Base-by-base conservation (phyloP, 192 early-diverging fungal genomes). In the Podila epicladia region DNA sequence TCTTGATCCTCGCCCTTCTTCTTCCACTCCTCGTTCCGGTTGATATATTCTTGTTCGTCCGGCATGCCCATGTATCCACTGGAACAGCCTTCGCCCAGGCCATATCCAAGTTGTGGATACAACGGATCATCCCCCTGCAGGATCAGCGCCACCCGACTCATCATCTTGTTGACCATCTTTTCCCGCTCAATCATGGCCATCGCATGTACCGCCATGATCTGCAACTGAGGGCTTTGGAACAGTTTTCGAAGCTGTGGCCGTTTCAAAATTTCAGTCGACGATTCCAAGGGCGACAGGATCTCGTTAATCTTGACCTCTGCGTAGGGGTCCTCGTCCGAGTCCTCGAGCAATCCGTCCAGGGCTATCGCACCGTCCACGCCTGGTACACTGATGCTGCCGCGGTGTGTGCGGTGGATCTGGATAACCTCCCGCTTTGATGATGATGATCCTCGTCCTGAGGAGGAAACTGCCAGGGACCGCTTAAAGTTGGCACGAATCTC, bases 121-220 rank as follows among this genome's bases (percentile, higher is more conserved):
- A 87, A 72, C 28, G 88, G 89, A 82, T 93, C 92, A 64, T 93
- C 92, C 4, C 85, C 78, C 31, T 91, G 87, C 13, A 91, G 62
- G 45, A 89, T 85, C 62, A 82, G 62, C 32, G 85, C 82, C 33
- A 91, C 69, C 45, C 89, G 85, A 58, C 82, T 85, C 64, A 93
- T 61, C 35, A 85, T 84, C 73, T 89, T 89, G 61, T 87, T 88
- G 60, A 90, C 87, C 19, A 76, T 82, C 71, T 89, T 86, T 75
- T 93, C 92, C 11, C 82, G 70, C 66, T 93, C 92, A 68, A 93
- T 89, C 67, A 91, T 87, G 48, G 86, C 82, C 88, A 91, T 89
- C 6, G 88, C 84, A 51, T 85, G 79, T 7, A 83, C 73, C 20
- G 89, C 86, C 53, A 91, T 82, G 22, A 86, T 72, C 55, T 90